Conservation (phyloP, 257 asterid genomes). For the Solanum appendiculatum region DNA sequence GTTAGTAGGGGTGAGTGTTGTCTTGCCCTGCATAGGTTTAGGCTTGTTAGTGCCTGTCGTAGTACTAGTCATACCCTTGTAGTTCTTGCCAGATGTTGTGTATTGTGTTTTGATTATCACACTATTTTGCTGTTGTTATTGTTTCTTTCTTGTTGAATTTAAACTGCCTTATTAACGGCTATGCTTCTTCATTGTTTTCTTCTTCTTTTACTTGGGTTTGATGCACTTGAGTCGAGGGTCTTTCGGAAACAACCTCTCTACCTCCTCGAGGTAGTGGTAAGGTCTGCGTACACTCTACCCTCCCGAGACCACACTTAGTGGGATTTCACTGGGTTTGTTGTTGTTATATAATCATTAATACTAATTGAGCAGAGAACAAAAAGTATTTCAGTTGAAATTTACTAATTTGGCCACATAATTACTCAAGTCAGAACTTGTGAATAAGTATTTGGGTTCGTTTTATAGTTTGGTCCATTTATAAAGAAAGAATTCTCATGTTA, state of each 20-base stretch:
- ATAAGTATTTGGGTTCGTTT: not conserved
- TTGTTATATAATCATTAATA: not conserved
- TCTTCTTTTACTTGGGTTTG: no score
- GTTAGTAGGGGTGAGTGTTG: no score
- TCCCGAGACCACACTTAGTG: not conserved
- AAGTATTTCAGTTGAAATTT: not conserved
- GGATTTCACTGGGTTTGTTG: not conserved
- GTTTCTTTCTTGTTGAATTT: no score
- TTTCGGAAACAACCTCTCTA: not conserved
- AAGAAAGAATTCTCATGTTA: not conserved
- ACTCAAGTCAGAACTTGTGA: not conserved
- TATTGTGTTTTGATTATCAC: no score
- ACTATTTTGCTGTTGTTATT: no score
- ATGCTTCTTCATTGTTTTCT: no score
- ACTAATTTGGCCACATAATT: not conserved
- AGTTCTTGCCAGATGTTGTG: no score
- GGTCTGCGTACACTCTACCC: not conserved
- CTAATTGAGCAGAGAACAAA: not conserved
- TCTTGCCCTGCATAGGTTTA: no score
- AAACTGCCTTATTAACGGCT: no score
- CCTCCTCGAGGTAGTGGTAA: not conserved
- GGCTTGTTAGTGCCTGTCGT: no score
- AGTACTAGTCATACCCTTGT: no score
- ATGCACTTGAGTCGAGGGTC: no score
- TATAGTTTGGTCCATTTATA: not conserved